phyloP scores from a whole-genome alignment of 148 eudicot genomes.

The Rhododendron molle region DNA sequence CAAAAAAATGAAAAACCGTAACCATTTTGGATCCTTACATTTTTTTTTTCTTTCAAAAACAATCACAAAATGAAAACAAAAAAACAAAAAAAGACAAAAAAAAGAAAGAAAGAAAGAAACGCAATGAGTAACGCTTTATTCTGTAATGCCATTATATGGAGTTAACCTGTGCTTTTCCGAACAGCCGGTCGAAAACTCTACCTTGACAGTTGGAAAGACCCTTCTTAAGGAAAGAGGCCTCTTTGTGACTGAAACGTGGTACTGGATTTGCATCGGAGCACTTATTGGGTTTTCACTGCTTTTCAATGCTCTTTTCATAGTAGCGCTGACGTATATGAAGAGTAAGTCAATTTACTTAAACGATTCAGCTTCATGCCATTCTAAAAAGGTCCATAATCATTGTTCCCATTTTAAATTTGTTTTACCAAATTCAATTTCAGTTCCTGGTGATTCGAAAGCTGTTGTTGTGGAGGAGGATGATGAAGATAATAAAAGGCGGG shows the following conservation, averaged over 20 bases:
- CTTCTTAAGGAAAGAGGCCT: slow-evolving; percentile 31
- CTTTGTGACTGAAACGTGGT: not conserved
- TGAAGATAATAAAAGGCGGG: not conserved
- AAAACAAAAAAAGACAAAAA: not conserved
- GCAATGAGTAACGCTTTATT: not conserved
- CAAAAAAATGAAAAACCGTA: not conserved
- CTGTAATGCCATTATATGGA: not conserved
- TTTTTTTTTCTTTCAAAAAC: not conserved
- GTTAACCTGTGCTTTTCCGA: not conserved
- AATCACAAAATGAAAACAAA: not conserved
- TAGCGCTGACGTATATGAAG: not conserved
- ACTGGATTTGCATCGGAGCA: slow-evolving; percentile 4
- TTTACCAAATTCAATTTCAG: not conserved
- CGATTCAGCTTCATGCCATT: not conserved
- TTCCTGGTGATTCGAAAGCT: slow-evolving; percentile 3
- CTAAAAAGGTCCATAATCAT: not conserved
- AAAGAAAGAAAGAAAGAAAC: not conserved
- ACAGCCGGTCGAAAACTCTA: slow-evolving; percentile 18
- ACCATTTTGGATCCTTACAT: not conserved
- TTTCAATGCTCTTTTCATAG: not conserved
- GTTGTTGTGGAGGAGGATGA: not conserved
- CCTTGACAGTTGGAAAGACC: slow-evolving; percentile 31
- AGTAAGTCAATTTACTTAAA: not conserved
- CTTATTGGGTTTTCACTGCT: slow-evolving; percentile 1
- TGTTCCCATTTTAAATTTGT: not conserved